A percentile compares a stretch with the other conserved stretches of the same genome.
Evolutionary conservation across 2,329 filamentous ascomycete species (phyloP).

Genomic region (Chaetomium sp.): DNA sequence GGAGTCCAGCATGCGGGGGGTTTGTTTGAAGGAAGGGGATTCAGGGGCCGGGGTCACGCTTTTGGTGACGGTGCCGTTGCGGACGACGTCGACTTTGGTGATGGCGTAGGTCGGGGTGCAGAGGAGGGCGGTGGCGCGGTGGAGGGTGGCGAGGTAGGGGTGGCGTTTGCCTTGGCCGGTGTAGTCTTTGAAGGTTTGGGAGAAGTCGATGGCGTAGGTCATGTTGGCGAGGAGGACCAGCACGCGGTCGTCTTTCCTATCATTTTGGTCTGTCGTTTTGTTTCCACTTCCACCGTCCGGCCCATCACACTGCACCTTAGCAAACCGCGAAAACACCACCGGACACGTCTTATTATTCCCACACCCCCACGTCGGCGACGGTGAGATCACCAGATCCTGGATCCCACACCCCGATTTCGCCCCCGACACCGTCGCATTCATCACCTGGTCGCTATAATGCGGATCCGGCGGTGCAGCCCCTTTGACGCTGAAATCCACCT

Average conservation of each 20-base stretch:
- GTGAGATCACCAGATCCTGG: background rate
- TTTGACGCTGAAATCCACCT: background rate
- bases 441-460: background rate
- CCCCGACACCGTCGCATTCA: background rate
- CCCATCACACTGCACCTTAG: background rate
- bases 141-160: background rate
- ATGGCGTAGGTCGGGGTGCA: slow-evolving; percentile 2
- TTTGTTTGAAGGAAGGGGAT: background rate
- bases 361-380: background rate
- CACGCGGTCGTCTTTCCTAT: background rate
- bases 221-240: slow-evolving; percentile 1
- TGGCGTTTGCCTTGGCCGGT: background rate
- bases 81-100: slow-evolving; percentile 1
- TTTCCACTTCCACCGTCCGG: too few relatives aligned
- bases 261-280: too few relatives aligned
- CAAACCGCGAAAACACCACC: background rate
- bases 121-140: background rate
- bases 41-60: background rate
- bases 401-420: background rate
- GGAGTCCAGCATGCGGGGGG: background rate
- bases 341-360: background rate
- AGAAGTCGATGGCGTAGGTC: background rate
- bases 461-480: background rate
- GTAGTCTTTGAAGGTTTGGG: background rate
- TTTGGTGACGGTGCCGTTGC: background rate